These are phyloP conservation scores for Pyricularia sp. DNA, from an alignment of 2,329 filamentous ascomycete species.

Conservation along the genomic window DNA sequence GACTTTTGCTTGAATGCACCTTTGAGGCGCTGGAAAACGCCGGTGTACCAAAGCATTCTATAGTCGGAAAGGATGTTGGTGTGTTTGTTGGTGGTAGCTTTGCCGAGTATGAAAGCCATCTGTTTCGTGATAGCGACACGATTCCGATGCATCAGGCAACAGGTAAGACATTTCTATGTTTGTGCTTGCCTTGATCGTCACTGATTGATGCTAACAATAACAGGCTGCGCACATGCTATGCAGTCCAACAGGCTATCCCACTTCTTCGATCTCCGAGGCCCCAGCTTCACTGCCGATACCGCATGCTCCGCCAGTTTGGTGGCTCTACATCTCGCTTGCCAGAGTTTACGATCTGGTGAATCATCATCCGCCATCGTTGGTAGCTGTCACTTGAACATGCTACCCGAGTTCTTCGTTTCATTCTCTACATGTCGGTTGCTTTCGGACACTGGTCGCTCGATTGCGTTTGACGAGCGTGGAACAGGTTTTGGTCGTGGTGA, in stretches of 20 bases:
- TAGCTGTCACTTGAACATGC: constrained; percentile 36
- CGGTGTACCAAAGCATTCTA: constrained; percentile 34
- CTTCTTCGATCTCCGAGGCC: constrained; percentile 44
- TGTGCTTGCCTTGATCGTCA: no score
- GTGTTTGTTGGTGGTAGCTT: constrained; percentile 38
- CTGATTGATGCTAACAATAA: neutral
- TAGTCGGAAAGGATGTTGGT: constrained; percentile 36
- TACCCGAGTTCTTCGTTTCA: constrained; percentile 36
- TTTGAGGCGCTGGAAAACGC: constrained; percentile 45
- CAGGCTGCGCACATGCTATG: constrained; percentile 39
- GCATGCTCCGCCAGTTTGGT: constrained; percentile 42
- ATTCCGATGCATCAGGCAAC: constrained; percentile 16
- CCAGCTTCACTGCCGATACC: constrained; percentile 41
- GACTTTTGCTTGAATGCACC: constrained; percentile 39
- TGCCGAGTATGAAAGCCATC: constrained; percentile 14
- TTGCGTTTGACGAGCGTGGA: constrained; percentile 35
- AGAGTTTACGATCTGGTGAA: constrained; percentile 37
- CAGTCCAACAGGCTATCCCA: constrained; percentile 46
- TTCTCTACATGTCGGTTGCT: constrained; percentile 36
- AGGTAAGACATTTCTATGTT: constrained; percentile 14
- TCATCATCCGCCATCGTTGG: constrained; percentile 35
- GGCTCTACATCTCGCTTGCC: constrained; percentile 39
- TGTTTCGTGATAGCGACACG: constrained; percentile 13
- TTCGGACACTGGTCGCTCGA: constrained; percentile 40
- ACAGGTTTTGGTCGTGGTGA: constrained; percentile 53